These are phyloP conservation scores for Suillus paluster DNA, from an alignment of 768 basidiomycete genomes.

Conservation along the genomic window DNA sequence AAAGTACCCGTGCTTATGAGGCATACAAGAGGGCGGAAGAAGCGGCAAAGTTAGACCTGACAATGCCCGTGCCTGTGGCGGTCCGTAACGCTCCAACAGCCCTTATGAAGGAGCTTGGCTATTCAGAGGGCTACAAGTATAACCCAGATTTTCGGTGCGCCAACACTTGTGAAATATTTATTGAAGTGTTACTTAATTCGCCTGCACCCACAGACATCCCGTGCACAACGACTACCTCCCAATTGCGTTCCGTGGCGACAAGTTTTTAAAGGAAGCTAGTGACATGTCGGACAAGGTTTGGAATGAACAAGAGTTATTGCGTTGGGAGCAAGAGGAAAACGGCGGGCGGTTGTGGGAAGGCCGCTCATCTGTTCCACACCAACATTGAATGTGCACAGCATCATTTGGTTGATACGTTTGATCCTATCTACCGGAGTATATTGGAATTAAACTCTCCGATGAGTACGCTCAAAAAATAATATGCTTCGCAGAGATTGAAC, in stretches of 20 bases:
- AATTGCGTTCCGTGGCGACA: conserved; percentile 43
- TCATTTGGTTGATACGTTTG: neutral
- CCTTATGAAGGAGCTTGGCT: conserved; percentile 72
- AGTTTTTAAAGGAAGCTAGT: conserved; percentile 48
- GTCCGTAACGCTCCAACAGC: conserved; percentile 80
- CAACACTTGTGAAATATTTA: neutral
- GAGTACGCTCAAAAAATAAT: neutral
- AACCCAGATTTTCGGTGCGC: conserved; percentile 61
- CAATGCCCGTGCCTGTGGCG: conserved; percentile 67
- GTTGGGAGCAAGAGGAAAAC: conserved; percentile 61
- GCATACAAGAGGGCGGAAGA: conserved; percentile 74
- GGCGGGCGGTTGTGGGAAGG: conserved; percentile 54
- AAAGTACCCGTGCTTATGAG: conserved; percentile 79
- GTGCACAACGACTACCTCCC: conserved; percentile 70
- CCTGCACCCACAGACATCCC: conserved; percentile 52
- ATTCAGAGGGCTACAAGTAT: conserved; percentile 65
- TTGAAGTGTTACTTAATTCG: neutral
- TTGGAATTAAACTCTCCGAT: neutral
- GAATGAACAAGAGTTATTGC: conserved; percentile 60
- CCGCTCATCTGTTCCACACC: conserved; percentile 18
- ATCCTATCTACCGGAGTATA: neutral
- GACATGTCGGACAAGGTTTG: conserved; percentile 54
- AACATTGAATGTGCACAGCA: neutral
- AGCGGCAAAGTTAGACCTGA: conserved; percentile 55
- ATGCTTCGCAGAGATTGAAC: neutral